Base-by-base conservation (phyloP, 495 filamentous ascomycete genomes). In the Hypoxylon intermedium region DNA sequence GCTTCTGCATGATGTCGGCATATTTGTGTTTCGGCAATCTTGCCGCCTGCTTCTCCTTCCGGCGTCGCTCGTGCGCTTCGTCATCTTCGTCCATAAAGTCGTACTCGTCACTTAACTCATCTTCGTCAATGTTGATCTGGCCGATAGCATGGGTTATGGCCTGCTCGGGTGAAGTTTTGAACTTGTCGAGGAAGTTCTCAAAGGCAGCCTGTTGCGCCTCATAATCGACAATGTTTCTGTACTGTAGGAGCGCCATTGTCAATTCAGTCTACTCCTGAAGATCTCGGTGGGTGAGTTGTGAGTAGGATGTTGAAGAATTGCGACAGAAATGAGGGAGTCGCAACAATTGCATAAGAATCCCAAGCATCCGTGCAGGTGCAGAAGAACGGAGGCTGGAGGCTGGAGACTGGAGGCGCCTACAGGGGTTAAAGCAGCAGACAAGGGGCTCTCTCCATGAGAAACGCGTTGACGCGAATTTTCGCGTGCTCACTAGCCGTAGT, bases 51-150 rank as follows among this genome's bases (percentile, higher is more conserved):
- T 78, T 74, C 61, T 79, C 61, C 62, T 77, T 67, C 65, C 68
- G 76, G 28, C 74, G 76, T 60, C 63, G 77, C 48, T 75, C 75
- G 30, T 79, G 80, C 11, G 77, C 79, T 40, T 84, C 84, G 53
- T 89, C 88, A 41, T 85, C 85, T 74, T 97, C 89, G 67, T 96
- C 90, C 89, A 96, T 91, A 74, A 96, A 91, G 68, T 96, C 92
- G 68, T 97, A 93, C 65, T 96, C 92, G 69, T 97, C 92, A 75
- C 89, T 93, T n/a, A 88, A 82, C 63, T 87, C 86, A 77, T 93
- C 89, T 53, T 88, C 92, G 73, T 93, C 88, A 61, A 98, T 88
- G 71, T 90, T 87, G 67, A 98, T 82, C 46, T 89, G 87, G 57
- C 90, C 85, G 26, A 98, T 76, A 13, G 91, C 92, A 67, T 89